A percentile compares a stretch with the other conserved stretches of the same genome.
phyloP scores from a whole-genome alignment of 352 stramenopile species.

The Blastocystis hominis region DNA sequence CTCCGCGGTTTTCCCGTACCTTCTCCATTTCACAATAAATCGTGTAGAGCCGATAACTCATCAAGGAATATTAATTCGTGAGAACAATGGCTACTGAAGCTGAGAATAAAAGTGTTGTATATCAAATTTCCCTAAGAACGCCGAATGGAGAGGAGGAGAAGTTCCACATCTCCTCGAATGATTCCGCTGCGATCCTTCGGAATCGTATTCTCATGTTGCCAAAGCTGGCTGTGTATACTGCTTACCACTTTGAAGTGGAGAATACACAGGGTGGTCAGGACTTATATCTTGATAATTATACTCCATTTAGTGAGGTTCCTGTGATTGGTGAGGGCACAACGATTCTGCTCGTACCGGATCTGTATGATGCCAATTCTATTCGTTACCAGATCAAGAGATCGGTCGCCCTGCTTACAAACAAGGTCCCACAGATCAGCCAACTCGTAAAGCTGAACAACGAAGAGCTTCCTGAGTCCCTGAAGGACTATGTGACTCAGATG shows the following conservation, averaged over 20 bases:
- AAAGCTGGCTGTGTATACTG: constrained; percentile 27
- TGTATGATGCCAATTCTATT: constrained; percentile 53
- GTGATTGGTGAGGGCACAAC: constrained; percentile 13
- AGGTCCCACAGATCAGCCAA: constrained; percentile 28
- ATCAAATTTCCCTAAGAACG: constrained; percentile 39
- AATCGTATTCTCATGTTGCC: constrained; percentile 15
- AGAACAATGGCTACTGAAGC: constrained; percentile 20
- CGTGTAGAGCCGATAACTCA: background rate
- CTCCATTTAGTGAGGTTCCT: constrained; percentile 23
- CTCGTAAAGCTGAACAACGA: constrained; percentile 40
- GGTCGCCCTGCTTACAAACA: constrained; percentile 43
- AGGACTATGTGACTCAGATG: constrained; percentile 34
- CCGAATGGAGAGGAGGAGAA: constrained; percentile 50
- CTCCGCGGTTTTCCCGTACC: background rate
- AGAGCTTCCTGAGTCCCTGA: constrained; percentile 35
- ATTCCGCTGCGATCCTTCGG: background rate
- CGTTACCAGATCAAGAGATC: constrained; percentile 47
- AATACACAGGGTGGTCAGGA: constrained; percentile 16
- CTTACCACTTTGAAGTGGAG: constrained; percentile 43
- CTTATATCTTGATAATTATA: background rate
- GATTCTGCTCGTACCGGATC: constrained; percentile 25
- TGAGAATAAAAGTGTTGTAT: constrained; percentile 7
- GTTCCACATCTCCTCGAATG: background rate
- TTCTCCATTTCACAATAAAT: constrained; percentile 1
- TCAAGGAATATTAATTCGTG: background rate